Conservation (phyloP, 2,329 filamentous ascomycete species). For the Pseudocercospora crystallina region DNA sequence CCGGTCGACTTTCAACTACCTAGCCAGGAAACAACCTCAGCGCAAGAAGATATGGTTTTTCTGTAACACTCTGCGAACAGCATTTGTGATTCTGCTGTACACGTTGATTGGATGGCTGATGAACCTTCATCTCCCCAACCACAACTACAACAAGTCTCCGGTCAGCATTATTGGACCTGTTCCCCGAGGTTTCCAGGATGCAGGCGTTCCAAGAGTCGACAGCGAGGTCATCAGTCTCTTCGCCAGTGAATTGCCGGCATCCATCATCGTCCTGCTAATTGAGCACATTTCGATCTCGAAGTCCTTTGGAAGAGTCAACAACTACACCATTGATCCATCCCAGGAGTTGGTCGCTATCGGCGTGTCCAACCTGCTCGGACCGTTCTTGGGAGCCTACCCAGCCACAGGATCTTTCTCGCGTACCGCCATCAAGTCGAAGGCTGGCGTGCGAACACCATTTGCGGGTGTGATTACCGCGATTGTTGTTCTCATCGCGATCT, state of each 20-base stretch:
- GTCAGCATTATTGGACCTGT: slow-evolving; percentile 76
- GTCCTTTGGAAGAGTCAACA: slow-evolving; percentile 92
- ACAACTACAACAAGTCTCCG: slow-evolving; percentile 42
- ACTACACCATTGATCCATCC: slow-evolving; percentile 92
- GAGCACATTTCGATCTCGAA: slow-evolving; percentile 98
- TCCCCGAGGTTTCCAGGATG: slow-evolving; percentile 82
- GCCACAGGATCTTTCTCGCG: slow-evolving; percentile 94
- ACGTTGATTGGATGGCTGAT: slow-evolving; percentile 85
- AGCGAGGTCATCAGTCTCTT: slow-evolving; percentile 66
- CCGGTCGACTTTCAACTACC: slow-evolving; percentile 62
- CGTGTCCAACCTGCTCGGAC: slow-evolving; percentile 82
- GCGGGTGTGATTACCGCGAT: slow-evolving; percentile 84
- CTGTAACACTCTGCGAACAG: slow-evolving; percentile 82
- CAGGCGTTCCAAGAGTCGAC: slow-evolving; percentile 69
- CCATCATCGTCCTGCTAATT: slow-evolving; percentile 90
- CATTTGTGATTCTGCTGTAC: slow-evolving; percentile 88
- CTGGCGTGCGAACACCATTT: slow-evolving; percentile 87
- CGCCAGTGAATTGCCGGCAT: slow-evolving; percentile 71
- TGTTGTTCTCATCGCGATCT: slow-evolving; percentile 85
- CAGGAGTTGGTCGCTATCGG: slow-evolving; percentile 96
- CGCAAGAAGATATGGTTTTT: slow-evolving; percentile 82
- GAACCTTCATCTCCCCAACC: slow-evolving; percentile 61
- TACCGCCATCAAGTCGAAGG: slow-evolving; percentile 96
- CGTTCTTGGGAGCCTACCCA: slow-evolving; percentile 88
- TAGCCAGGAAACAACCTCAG: slow-evolving; percentile 67